Evolutionary conservation across 1,284 basidiomycete genomes (phyloP), one percentile per base, ranked within the genome.

Genomic region (Ceratobasidium sp.): DNA sequence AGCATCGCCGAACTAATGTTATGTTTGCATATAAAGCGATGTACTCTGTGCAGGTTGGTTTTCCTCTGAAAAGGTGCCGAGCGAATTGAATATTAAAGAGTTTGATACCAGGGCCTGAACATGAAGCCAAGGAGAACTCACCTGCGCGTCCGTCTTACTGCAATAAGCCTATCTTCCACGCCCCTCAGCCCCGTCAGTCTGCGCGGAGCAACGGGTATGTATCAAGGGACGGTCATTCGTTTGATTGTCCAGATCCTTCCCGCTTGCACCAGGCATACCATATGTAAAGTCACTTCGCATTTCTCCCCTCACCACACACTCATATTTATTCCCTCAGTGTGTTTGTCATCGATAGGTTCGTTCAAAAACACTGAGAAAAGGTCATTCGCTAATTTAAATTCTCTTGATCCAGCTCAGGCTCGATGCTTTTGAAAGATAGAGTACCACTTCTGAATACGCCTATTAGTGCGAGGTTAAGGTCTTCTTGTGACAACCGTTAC

Each of bases 161-260:
- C 77, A 84, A 81, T 1, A 78, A 88, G 4, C 85, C 87, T 0
- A 82, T 88, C 56, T 88, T 90, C 78, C 89, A 90, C 79, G 80
- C 81, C 2, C 84, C 84, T 0, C 79, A 82, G 51, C 8, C 61
- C 68, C 16, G 24, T 53, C 79, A 81, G 51, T 78, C 78, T 19
- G 78, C 80, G 0, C 74, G 78, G 0, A 77, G 79, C 0, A 83
- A 81, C 0, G 86, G 88, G 0, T 86, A 90, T 77, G 77, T 88
- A 54, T 90, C 89, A 1, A 81, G 82, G 29, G 88, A 90, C 65
- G 87, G 88, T 0, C 87, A 88, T 77, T 78, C 83, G 4, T 90
- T 88, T 77, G 73, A 78, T 1, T 90, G 89, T 80, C 84, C 82
- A 68, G 89, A 89, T 79, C 89, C 89, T 0, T 82, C 83, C 0